Percentiles rank a stretch among this genome's conserved stretches.
These are phyloP conservation scores for Sarocladium oryzae DNA, from an alignment of 2,329 filamentous ascomycete species.

Conservation along the genomic window DNA sequence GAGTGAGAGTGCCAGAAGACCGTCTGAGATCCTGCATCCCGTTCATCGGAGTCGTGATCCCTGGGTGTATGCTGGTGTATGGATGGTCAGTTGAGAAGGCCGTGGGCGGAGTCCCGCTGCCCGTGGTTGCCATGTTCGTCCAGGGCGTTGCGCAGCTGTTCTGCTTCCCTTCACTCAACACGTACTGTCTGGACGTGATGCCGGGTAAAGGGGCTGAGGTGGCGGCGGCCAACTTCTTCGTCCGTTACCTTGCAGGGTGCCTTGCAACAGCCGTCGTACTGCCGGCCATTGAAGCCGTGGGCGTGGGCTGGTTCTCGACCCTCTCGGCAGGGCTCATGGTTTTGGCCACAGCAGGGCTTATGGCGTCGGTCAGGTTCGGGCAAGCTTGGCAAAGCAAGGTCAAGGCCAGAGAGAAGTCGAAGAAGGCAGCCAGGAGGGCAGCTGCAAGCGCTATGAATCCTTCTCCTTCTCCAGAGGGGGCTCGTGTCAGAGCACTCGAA, in stretches of 20 bases:
- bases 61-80: slow-evolving; percentile 58
- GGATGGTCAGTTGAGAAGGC: slow-evolving; percentile 44
- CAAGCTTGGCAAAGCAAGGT: slow-evolving; percentile 29
- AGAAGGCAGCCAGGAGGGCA: background rate
- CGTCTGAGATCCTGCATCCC: slow-evolving; percentile 53
- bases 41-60: slow-evolving; percentile 52
- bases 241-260: slow-evolving; percentile 70
- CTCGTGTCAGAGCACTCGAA: background rate
- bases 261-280: slow-evolving; percentile 64
- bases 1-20: slow-evolving; percentile 60
- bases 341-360: slow-evolving; percentile 27
- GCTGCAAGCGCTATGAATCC: too few relatives aligned
- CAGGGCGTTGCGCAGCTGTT: slow-evolving; percentile 71
- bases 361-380: slow-evolving; percentile 33
- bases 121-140: slow-evolving; percentile 66
- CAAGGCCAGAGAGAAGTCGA: background rate
- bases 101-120: slow-evolving; percentile 49
- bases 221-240: slow-evolving; percentile 72
- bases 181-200: slow-evolving; percentile 80
- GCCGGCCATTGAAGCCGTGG: slow-evolving; percentile 66
- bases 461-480: background rate
- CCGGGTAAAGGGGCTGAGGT: slow-evolving; percentile 62
- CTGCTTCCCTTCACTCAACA: slow-evolving; percentile 69
- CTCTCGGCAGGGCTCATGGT: slow-evolving; percentile 40
- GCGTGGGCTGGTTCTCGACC: slow-evolving; percentile 76